phyloP scores from a whole-genome alignment of 805 yeast species.

The Yarrowia sp. region DNA sequence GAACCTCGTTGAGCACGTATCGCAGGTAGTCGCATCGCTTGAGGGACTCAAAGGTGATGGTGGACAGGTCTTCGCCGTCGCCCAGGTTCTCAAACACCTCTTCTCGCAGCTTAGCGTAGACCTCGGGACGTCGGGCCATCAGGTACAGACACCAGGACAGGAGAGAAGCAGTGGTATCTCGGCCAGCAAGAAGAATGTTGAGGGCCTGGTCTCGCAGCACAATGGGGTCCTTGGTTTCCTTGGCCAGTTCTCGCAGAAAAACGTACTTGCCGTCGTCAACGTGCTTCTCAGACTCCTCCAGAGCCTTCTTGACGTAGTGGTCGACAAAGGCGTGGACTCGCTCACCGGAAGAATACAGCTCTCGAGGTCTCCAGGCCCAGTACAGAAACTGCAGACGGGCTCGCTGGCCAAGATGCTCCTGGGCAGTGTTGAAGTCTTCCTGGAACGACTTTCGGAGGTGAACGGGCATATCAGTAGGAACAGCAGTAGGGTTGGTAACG shows the following conservation, averaged over 20 bases:
- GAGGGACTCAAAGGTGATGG: constrained; percentile 47
- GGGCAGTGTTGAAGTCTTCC: constrained; percentile 32
- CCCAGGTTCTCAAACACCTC: constrained; percentile 42
- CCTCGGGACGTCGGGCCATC: constrained; percentile 42
- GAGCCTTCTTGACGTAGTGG: constrained; percentile 43
- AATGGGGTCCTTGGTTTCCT: constrained; percentile 47
- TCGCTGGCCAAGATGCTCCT: constrained; percentile 28
- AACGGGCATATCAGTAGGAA: constrained; percentile 26
- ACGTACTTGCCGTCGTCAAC: constrained; percentile 42
- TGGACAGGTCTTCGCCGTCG: constrained; percentile 33
- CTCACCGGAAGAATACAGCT: constrained; percentile 38
- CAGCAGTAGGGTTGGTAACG: constrained; percentile 27
- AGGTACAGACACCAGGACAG: constrained; percentile 47
- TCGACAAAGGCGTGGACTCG: constrained; percentile 40
- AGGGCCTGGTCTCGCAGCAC: constrained; percentile 50
- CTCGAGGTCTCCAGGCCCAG: constrained; percentile 28
- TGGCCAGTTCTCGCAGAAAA: constrained; percentile 48
- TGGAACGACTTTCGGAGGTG: constrained; percentile 29
- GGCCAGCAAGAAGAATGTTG: constrained; percentile 51
- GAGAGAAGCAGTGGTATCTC: constrained; percentile 54
- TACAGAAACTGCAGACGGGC: constrained; percentile 30
- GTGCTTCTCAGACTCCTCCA: constrained; percentile 31
- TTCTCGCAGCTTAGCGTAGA: constrained; percentile 39
- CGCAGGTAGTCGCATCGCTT: constrained; percentile 49
- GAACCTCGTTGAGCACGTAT: constrained; percentile 47